Conservation (phyloP, 768 basidiomycete species). For the Hypsizygus marmoreus region DNA sequence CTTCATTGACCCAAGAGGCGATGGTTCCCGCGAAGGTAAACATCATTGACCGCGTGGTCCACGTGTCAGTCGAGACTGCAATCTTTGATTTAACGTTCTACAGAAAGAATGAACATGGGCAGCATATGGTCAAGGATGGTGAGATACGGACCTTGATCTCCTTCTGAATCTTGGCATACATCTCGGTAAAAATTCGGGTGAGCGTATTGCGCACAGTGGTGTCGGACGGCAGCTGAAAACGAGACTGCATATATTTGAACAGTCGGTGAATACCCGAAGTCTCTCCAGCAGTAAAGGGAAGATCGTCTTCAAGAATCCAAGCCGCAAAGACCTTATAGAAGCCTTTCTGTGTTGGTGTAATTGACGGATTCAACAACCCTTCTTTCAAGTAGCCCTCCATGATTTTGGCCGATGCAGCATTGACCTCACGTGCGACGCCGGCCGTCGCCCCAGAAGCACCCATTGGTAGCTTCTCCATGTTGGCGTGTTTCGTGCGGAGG, state of each 20-base stretch:
- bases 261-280: constrained; percentile 10
- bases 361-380: constrained; percentile 18
- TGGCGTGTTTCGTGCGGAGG: constrained; percentile 3
- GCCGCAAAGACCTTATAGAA: constrained; percentile 17
- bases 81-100: constrained; percentile 25
- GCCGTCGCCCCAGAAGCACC: background rate
- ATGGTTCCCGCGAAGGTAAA: constrained; percentile 33
- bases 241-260: constrained; percentile 19
- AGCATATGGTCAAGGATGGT: background rate
- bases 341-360: constrained; percentile 14
- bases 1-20: constrained; percentile 27
- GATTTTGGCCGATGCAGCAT: constrained; percentile 13
- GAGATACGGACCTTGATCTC: constrained; percentile 18
- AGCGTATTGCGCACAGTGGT: constrained; percentile 27
- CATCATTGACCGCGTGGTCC: constrained; percentile 33
- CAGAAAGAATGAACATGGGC: background rate
- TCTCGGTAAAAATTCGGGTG: constrained; percentile 14
- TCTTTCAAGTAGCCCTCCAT: constrained; percentile 19
- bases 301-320: constrained; percentile 29
- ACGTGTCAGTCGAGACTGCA: constrained; percentile 27
- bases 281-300: constrained; percentile 26
- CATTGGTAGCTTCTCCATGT: background rate
- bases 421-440: constrained; percentile 1
- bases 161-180: constrained; percentile 19
- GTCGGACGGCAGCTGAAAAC: constrained; percentile 22